Percentiles rank a stretch among this genome's conserved stretches.
These are phyloP conservation scores for Centella asiatica DNA, from an alignment of 129 eudicot species.

Conservation along the genomic window DNA sequence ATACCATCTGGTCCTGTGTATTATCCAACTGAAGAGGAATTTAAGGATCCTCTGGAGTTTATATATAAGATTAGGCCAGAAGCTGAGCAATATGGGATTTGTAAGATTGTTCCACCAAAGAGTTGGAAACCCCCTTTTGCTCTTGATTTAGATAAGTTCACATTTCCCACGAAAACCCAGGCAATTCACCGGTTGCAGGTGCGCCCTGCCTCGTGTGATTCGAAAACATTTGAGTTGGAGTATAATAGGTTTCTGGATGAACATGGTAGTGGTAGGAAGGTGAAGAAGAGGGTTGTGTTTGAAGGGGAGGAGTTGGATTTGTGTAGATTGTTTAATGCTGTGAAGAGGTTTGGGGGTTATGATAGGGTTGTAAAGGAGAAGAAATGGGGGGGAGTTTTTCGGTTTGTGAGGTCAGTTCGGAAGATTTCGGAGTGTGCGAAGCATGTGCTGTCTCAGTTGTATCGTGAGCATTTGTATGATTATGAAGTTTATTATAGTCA, in stretches of 20 bases:
- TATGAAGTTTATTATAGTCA: conserved; percentile 62
- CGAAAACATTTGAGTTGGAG: conserved; percentile 84
- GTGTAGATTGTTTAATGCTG: conserved; percentile 85
- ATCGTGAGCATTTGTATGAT: conserved; percentile 80
- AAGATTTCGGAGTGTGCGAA: conserved; percentile 83
- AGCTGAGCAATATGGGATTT: conserved; percentile 85
- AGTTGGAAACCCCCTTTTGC: conserved; percentile 96
- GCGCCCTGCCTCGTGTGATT: conserved; percentile 66
- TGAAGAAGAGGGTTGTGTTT: conserved; percentile 67
- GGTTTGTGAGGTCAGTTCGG: conserved; percentile 61
- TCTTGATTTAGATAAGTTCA: conserved; percentile 55
- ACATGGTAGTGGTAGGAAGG: conserved; percentile 67
- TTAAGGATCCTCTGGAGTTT: conserved; percentile 78
- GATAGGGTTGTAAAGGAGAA: conserved; percentile 72
- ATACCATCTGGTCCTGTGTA: conserved; percentile 82
- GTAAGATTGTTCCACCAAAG: conserved; percentile 81
- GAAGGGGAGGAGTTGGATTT: conserved; percentile 92
- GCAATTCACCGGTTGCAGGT: conserved; percentile 91
- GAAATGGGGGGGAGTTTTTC: conserved; percentile 90
- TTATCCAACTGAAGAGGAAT: conserved; percentile 81
- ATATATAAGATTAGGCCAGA: conserved; percentile 79
- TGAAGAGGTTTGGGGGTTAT: conserved; percentile 83
- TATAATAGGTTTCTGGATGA: conserved; percentile 71
- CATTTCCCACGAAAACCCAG: conserved; percentile 79
- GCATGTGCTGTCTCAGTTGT: conserved; percentile 78